Conservation (phyloP, 148 eudicot species). For the Fagopyrum homotropicum region DNA sequence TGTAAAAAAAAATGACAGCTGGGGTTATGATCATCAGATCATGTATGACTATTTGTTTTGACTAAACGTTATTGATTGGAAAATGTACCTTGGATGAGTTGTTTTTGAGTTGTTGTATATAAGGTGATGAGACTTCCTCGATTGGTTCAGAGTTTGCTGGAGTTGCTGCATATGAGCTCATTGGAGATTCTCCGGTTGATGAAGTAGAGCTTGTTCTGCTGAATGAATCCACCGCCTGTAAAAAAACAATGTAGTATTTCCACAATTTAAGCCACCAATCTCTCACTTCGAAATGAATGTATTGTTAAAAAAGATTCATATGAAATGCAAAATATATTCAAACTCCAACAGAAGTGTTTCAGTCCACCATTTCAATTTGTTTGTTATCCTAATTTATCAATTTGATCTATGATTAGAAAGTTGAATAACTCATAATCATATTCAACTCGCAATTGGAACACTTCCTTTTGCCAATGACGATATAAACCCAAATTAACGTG, state of each 20-base stretch:
- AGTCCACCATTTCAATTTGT: no score
- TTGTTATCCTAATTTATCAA: no score
- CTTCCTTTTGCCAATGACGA: no score
- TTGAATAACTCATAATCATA: no score
- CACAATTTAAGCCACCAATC: neutral
- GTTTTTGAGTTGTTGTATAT: conserved; percentile 1
- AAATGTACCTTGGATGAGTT: neutral
- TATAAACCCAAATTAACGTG: no score
- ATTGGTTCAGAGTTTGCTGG: neutral
- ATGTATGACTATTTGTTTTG: neutral
- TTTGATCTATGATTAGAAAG: no score
- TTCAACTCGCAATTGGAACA: no score
- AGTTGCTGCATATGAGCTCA: neutral
- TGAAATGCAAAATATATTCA: no score
- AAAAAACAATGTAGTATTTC: neutral
- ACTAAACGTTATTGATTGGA: neutral
- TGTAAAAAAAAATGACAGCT: neutral
- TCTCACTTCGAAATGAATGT: neutral
- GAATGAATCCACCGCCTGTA: neutral
- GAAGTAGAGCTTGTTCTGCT: conserved; percentile 10
- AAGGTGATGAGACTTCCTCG: neutral
- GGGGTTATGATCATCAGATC: conserved; percentile 12
- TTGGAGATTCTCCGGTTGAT: neutral
- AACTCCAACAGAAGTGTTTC: no score
- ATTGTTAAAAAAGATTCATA: no score